A percentile compares a stretch with the other conserved stretches of the same genome.
phyloP scores from a whole-genome alignment of 352 stramenopile genomes.

The Thalassiosira livingstoniorum region DNA sequence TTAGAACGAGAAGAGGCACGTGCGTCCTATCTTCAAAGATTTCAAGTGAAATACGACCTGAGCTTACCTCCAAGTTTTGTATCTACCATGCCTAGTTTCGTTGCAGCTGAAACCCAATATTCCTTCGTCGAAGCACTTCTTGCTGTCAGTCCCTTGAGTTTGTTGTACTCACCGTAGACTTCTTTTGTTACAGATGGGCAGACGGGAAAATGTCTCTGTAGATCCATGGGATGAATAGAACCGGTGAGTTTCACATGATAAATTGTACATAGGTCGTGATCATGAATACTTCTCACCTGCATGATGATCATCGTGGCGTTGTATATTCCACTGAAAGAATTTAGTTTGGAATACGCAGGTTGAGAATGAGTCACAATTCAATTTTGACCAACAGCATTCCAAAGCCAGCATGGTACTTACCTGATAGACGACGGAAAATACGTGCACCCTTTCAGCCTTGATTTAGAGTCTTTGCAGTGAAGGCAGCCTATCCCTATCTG shows the following conservation, averaged over 20 bases:
- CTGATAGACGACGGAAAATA: slow-evolving; percentile 28
- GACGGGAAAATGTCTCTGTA: slow-evolving; percentile 5
- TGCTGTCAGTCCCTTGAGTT: slow-evolving; percentile 56
- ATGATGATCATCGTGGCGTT: slow-evolving; percentile 66
- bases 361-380: too few species aligned
- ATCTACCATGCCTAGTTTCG: slow-evolving; percentile 39
- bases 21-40: too few species aligned
- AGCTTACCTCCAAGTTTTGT: slow-evolving; percentile 18
- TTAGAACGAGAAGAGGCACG: too few species aligned
- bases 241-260: too few species aligned
- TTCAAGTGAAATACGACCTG: too few species aligned
- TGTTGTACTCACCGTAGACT: slow-evolving; percentile 47
- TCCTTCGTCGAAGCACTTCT: slow-evolving; percentile 59
- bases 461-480: slow-evolving; percentile 30
- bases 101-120: slow-evolving; percentile 58
- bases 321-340: slow-evolving; percentile 58
- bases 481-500: slow-evolving; percentile 53
- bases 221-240: too few species aligned
- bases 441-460: slow-evolving; percentile 51
- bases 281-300: too few species aligned
- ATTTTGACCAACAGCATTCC: too few species aligned
- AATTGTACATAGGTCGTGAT: too few species aligned
- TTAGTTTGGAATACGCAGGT: too few species aligned
- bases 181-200: slow-evolving; percentile 57
- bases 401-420: too few species aligned